phyloP scores from a whole-genome alignment of 1,139 yeast species.

The Saccharomycopsis hybrid region DNA sequence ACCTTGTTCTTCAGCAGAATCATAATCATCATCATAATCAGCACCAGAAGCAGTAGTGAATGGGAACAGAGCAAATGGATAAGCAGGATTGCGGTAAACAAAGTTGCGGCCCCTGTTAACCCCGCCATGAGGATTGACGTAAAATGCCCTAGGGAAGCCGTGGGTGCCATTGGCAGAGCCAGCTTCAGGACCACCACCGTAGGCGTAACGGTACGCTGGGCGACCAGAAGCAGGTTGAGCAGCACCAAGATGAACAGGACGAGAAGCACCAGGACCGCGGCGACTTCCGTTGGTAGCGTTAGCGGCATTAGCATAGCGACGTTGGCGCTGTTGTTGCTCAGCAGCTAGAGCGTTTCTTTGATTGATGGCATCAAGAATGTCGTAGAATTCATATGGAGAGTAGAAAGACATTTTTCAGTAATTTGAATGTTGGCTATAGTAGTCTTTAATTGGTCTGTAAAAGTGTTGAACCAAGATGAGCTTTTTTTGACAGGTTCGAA shows the following conservation, averaged over 20 bases:
- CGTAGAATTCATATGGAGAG: constrained; percentile 7
- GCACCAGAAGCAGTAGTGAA: not conserved
- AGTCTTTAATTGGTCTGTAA: too few relatives aligned
- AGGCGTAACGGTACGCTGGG: not conserved
- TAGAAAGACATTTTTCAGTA: constrained; percentile 12
- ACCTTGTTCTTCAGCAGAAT: not conserved
- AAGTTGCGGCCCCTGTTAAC: not conserved
- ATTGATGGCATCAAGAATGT: constrained; percentile 4
- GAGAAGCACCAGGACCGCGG: constrained; percentile 1
- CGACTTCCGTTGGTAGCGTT: not conserved
- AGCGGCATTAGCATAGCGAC: not conserved
- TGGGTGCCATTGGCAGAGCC: not conserved
- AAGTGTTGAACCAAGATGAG: too few relatives aligned
- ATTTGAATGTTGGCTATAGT: too few relatives aligned
- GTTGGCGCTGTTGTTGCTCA: constrained; percentile 10
- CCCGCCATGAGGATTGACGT: not conserved
- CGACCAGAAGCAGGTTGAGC: not conserved
- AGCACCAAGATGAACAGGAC: not conserved
- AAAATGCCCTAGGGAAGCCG: not conserved
- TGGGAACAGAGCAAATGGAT: not conserved
- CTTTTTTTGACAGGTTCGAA: too few relatives aligned
- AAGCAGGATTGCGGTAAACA: not conserved
- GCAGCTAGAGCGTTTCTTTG: constrained; percentile 5
- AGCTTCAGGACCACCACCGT: not conserved
- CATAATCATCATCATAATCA: not conserved